These are phyloP conservation scores for Coelastrella sp. DNA, from an alignment of 139 green algal genomes.

Conservation along the genomic window DNA sequence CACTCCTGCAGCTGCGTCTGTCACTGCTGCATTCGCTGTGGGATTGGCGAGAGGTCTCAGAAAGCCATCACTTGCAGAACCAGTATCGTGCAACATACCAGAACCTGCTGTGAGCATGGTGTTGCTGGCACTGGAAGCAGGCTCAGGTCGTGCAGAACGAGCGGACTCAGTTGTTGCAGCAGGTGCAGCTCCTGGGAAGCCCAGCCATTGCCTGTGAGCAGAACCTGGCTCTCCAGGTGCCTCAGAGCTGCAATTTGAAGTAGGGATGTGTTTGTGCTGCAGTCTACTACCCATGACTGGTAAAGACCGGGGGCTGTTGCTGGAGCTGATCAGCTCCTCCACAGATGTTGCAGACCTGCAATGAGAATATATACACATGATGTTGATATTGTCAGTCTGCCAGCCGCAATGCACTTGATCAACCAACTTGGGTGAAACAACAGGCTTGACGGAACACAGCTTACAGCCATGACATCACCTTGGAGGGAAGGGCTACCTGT, in stretches of 20 bases:
- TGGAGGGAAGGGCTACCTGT: too few relatives aligned
- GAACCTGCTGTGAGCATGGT: not conserved
- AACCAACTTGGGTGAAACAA: too few relatives aligned
- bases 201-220: not conserved
- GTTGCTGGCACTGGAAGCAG: not conserved
- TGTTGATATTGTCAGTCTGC: too few relatives aligned
- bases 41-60: not conserved
- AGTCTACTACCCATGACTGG: not conserved
- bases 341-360: constrained; percentile 44
- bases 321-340: constrained; percentile 21
- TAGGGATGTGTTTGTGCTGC: not conserved
- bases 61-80: not conserved
- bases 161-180: too few relatives aligned
- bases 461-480: too few relatives aligned
- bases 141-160: too few relatives aligned
- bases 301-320: not conserved
- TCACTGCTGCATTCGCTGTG: not conserved
- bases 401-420: too few relatives aligned
- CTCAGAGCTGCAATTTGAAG: too few relatives aligned
- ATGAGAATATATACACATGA: too few relatives aligned
- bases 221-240: not conserved
- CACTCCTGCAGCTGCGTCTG: not conserved
- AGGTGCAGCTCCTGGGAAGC: not conserved
- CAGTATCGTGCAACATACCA: not conserved
- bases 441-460: too few relatives aligned